Percentiles rank a stretch among this genome's conserved stretches.
These are phyloP conservation scores for Conticribra guillardii DNA, from an alignment of 108 stramenopile species.

Conservation along the genomic window DNA sequence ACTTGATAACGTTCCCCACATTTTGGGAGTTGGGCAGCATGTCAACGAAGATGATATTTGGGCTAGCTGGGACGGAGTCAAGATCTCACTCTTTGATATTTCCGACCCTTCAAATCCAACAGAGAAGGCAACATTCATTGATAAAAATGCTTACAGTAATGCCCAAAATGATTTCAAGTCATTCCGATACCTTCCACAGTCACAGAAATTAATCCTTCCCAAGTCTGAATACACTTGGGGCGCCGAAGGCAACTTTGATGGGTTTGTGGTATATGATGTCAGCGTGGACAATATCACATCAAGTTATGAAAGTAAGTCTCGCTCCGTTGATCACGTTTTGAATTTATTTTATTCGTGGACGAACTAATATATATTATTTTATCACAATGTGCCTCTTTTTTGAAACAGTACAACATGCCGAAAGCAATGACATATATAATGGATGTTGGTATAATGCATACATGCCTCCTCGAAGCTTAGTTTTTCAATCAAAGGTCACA, in stretches of 20 bases:
- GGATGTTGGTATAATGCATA: constrained; percentile 53
- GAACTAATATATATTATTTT: not conserved
- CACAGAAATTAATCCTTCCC: constrained; percentile 49
- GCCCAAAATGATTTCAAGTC: constrained; percentile 41
- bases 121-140: constrained; percentile 33
- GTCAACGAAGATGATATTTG: constrained; percentile 28
- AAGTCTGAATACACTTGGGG: constrained; percentile 35
- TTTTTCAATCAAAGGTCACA: constrained; percentile 41
- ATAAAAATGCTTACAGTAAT: constrained; percentile 39
- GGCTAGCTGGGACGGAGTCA: constrained; percentile 23
- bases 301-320: constrained; percentile 33
- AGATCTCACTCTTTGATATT: constrained; percentile 49
- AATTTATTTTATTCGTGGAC: not conserved
- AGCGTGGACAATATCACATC: constrained; percentile 20
- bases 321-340: not conserved
- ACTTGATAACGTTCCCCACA: constrained; percentile 31
- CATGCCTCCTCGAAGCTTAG: constrained; percentile 43
- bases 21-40: constrained; percentile 47
- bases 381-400: not conserved
- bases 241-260: constrained; percentile 47
- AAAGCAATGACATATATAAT: constrained; percentile 22
- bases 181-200: constrained; percentile 45
- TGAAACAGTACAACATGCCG: constrained; percentile 47
- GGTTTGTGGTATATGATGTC: constrained; percentile 51
- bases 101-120: constrained; percentile 36